Conservation (phyloP, 352 stramenopile genomes). For the Salisapilia sapeloensis region DNA sequence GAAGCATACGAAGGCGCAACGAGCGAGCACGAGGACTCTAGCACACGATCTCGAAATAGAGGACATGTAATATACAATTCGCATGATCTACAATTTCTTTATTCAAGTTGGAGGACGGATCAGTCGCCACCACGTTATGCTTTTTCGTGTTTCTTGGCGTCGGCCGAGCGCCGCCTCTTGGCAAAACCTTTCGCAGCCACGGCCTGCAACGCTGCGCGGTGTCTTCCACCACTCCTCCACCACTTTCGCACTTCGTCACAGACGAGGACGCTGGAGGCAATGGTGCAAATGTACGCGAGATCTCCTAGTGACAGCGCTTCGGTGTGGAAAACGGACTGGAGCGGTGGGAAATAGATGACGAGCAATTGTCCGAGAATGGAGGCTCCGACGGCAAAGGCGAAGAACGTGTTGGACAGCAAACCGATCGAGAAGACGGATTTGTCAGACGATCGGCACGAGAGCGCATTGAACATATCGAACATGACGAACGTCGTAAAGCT, state of each 20-base stretch:
- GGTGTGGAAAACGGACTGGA: conserved; percentile 95
- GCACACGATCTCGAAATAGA: too few species aligned
- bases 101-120: too few species aligned
- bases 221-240: conserved; percentile 19
- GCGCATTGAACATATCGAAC: conserved; percentile 97
- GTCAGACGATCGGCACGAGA: conserved; percentile 90
- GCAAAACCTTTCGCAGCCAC: conserved; percentile 19
- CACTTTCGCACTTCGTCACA: conserved; percentile 91
- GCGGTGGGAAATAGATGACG: conserved; percentile 92
- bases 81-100: too few species aligned
- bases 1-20: too few species aligned
- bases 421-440: conserved; percentile 88
- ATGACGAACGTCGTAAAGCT: conserved; percentile 98
- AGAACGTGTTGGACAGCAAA: conserved; percentile 87
- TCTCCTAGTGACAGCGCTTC: conserved; percentile 86
- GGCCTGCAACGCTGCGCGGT: conserved; percentile 15
- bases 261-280: conserved; percentile 87
- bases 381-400: conserved; percentile 84
- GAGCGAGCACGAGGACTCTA: too few species aligned
- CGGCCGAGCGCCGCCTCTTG: conserved; percentile 59
- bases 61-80: too few species aligned
- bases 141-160: conserved; percentile 49
- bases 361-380: conserved; percentile 89
- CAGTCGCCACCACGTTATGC: too few species aligned
- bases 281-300: conserved; percentile 83